These are phyloP conservation scores for Pilasporangium apinafurcum DNA, from an alignment of 352 stramenopile species.

Conservation along the genomic window DNA sequence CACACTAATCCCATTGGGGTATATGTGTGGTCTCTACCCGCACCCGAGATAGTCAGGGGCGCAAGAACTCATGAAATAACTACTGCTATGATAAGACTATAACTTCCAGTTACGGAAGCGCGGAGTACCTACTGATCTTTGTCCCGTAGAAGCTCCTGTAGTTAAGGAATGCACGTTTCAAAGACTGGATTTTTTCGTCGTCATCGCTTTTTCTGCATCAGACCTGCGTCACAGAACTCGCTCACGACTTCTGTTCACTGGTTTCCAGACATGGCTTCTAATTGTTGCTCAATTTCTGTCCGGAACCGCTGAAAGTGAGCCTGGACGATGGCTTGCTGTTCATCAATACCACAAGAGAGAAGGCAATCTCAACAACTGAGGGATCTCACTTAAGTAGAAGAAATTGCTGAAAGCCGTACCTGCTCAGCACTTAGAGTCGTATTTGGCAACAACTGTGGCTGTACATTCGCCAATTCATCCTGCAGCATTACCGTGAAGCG, in stretches of 20 bases:
- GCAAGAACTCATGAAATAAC: no score
- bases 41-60: no score
- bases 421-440: slow-evolving; percentile 18
- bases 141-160: no score
- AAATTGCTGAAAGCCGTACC: slow-evolving; percentile 2
- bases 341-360: background rate
- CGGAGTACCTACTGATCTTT: no score
- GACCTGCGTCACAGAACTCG: no score
- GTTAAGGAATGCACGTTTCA: no score
- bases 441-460: slow-evolving; percentile 34
- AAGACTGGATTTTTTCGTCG: no score
- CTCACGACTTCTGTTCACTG: slow-evolving; percentile 6
- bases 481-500: slow-evolving; percentile 38
- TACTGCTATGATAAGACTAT: no score
- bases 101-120: no score
- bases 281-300: slow-evolving; percentile 18
- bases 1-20: no score
- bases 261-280: slow-evolving; percentile 18
- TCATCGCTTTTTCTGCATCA: no score
- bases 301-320: slow-evolving; percentile 16
- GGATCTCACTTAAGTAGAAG: background rate
- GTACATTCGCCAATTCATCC: slow-evolving; percentile 35
- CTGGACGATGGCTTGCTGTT: slow-evolving; percentile 4
- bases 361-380: background rate
- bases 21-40: no score